A percentile compares a stretch with the other conserved stretches of the same genome.
phyloP scores from a whole-genome alignment of 2,329 filamentous ascomycete genomes.

The Aspergillus fijiensis region DNA sequence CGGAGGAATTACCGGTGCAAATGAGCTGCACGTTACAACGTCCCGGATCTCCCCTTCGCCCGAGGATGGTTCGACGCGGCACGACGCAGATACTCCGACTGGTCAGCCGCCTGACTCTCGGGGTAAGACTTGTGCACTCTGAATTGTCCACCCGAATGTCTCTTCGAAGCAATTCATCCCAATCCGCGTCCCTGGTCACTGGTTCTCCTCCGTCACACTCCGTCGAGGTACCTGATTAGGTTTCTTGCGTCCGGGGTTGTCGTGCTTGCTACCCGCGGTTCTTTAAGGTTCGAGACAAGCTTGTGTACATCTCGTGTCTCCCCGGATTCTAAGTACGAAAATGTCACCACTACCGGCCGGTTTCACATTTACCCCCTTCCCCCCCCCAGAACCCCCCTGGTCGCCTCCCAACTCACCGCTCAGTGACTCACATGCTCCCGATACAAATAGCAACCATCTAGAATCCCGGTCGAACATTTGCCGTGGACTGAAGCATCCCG shows the following conservation, averaged over 20 bases:
- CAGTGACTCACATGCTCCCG: background rate
- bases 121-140: background rate
- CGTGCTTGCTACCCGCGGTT: background rate
- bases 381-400: background rate
- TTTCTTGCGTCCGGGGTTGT: background rate
- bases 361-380: background rate
- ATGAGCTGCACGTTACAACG: constrained; percentile 15
- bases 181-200: background rate
- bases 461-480: background rate
- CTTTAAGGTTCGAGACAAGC: constrained; percentile 2
- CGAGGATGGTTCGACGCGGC: constrained; percentile 25
- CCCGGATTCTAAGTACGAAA: background rate
- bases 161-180: background rate
- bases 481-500: background rate
- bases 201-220: background rate
- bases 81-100: constrained; percentile 7
- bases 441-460: background rate
- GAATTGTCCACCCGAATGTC: background rate
- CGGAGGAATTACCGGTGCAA: constrained; percentile 18
- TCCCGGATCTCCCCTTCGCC: constrained; percentile 32
- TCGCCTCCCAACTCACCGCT: background rate
- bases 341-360: background rate
- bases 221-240: constrained; percentile 7
- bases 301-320: background rate
- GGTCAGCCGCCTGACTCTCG: constrained; percentile 14